These are phyloP conservation scores for Cerioporus squamosus DNA, from an alignment of 1,284 basidiomycete genomes.

Conservation along the genomic window DNA sequence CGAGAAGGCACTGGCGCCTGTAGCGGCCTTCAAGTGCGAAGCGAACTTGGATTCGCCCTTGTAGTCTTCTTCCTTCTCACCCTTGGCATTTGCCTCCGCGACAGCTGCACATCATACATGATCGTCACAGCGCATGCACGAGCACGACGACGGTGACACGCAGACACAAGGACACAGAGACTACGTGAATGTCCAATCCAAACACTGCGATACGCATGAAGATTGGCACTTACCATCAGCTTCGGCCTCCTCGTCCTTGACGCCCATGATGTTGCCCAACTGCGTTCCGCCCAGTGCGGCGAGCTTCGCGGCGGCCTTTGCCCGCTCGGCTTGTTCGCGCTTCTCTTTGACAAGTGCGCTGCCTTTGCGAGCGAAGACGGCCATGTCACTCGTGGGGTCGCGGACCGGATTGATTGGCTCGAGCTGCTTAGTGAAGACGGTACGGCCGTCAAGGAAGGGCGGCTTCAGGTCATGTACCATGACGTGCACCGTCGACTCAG, in stretches of 20 bases:
- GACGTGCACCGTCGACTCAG: slow-evolving; percentile 95
- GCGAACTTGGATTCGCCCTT: slow-evolving; percentile 98
- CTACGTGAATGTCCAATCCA: slow-evolving; percentile 81
- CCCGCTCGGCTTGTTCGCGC: slow-evolving; percentile 93
- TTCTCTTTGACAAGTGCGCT: slow-evolving; percentile 93
- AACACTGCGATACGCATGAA: slow-evolving; percentile 27
- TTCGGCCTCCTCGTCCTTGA: slow-evolving; percentile 92
- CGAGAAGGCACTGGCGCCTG: slow-evolving; percentile 86
- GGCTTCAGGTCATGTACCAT: slow-evolving; percentile 98
- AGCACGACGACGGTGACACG: background rate
- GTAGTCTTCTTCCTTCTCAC: slow-evolving; percentile 60
- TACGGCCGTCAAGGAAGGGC: slow-evolving; percentile 96
- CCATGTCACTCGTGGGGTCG: slow-evolving; percentile 94
- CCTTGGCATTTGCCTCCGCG: slow-evolving; percentile 52
- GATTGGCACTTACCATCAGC: slow-evolving; percentile 69
- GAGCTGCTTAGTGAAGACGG: slow-evolving; percentile 95
- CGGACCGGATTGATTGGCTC: slow-evolving; percentile 97
- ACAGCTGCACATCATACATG: slow-evolving; percentile 49
- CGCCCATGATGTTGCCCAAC: slow-evolving; percentile 96
- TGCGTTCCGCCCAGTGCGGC: slow-evolving; percentile 92
- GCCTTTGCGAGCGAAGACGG: slow-evolving; percentile 95
- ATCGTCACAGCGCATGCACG: slow-evolving; percentile 27
- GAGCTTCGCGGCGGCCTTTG: slow-evolving; percentile 94
- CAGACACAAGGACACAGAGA: slow-evolving; percentile 27
- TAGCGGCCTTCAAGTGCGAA: slow-evolving; percentile 79